Percentiles rank a stretch among this genome's conserved stretches.
These are phyloP conservation scores for Penicillium psychrosexuale DNA, from an alignment of 2,329 filamentous ascomycete genomes.

Conservation along the genomic window DNA sequence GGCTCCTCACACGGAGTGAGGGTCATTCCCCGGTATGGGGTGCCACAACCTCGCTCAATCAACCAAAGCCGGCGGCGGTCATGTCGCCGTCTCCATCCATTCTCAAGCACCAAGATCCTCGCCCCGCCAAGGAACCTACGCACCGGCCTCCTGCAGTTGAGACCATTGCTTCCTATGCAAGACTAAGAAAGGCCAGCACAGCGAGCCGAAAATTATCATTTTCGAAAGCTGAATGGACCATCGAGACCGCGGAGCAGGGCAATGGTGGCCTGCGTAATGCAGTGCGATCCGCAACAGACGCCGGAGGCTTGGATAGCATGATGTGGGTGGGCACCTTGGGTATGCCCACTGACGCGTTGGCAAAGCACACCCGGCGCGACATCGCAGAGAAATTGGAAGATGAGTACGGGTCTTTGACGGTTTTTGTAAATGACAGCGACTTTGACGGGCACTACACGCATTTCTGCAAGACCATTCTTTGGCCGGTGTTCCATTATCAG, in stretches of 20 bases:
- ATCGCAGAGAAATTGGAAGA: slow-evolving; percentile 79
- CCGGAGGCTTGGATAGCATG: slow-evolving; percentile 67
- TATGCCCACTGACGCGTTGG: slow-evolving; percentile 86
- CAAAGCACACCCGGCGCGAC: slow-evolving; percentile 70
- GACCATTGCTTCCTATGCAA: slow-evolving; percentile 10
- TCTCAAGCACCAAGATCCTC: slow-evolving; percentile 60
- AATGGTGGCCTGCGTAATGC: slow-evolving; percentile 92
- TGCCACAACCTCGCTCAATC: slow-evolving; percentile 60
- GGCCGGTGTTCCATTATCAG: slow-evolving; percentile 97
- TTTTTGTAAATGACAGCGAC: slow-evolving; percentile 85
- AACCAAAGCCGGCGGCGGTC: slow-evolving; percentile 72
- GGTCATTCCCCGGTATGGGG: slow-evolving; percentile 77
- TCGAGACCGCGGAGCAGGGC: slow-evolving; percentile 82
- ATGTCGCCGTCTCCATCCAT: slow-evolving; percentile 73
- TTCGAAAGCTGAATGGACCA: slow-evolving; percentile 74
- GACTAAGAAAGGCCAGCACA: slow-evolving; percentile 16
- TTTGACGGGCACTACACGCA: slow-evolving; percentile 93
- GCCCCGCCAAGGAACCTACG: slow-evolving; percentile 22
- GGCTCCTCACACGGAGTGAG: slow-evolving; percentile 65
- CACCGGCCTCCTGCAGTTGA: slow-evolving; percentile 17
- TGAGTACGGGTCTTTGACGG: slow-evolving; percentile 77
- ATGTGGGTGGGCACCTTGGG: slow-evolving; percentile 91
- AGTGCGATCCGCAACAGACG: slow-evolving; percentile 70
- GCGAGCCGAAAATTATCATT: slow-evolving; percentile 66
- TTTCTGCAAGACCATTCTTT: slow-evolving; percentile 96